Percentiles rank a stretch among this genome's conserved stretches.
These are phyloP conservation scores for Epichloe amarillans DNA, from an alignment of 2,329 filamentous ascomycete genomes.

Conservation along the genomic window DNA sequence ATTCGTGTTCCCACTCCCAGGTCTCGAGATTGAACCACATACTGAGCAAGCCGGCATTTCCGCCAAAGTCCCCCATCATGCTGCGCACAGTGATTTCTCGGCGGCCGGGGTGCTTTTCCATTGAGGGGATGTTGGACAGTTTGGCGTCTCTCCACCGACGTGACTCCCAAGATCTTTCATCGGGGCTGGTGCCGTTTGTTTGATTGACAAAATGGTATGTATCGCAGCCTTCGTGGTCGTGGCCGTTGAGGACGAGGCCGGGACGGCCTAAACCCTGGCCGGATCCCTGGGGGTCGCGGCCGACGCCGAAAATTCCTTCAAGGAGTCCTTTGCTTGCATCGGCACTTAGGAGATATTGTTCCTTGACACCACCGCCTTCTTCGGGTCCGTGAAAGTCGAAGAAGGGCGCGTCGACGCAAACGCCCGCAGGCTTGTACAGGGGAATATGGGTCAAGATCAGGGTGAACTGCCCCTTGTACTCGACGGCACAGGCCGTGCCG, in stretches of 20 bases:
- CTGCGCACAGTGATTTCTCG: slow-evolving; percentile 87
- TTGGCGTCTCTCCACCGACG: slow-evolving; percentile 33
- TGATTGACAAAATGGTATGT: slow-evolving; percentile 71
- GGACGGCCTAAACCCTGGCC: slow-evolving; percentile 51
- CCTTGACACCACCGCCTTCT: slow-evolving; percentile 61
- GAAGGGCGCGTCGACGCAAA: slow-evolving; percentile 74
- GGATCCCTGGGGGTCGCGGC: slow-evolving; percentile 41
- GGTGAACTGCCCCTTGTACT: slow-evolving; percentile 55
- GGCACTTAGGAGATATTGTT: slow-evolving; percentile 80
- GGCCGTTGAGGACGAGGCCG: slow-evolving; percentile 78
- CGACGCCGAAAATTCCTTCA: slow-evolving; percentile 73
- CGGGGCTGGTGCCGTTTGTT: slow-evolving; percentile 26
- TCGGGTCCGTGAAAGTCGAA: slow-evolving; percentile 61
- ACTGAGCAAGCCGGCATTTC: slow-evolving; percentile 77
- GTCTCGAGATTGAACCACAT: slow-evolving; percentile 69
- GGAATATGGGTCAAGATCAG: slow-evolving; percentile 87
- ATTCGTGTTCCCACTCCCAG: slow-evolving; percentile 73
- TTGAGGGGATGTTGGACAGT: slow-evolving; percentile 24
- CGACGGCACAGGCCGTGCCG: slow-evolving; percentile 45
- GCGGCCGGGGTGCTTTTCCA: slow-evolving; percentile 45
- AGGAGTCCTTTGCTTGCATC: slow-evolving; percentile 63
- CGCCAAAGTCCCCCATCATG: slow-evolving; percentile 97
- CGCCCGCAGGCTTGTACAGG: slow-evolving; percentile 65
- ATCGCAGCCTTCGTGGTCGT: slow-evolving; percentile 93
- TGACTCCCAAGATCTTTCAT: slow-evolving; percentile 36